Evolutionary conservation across 129 eudicot genomes (phyloP).

Genomic region (Mikania micrantha): DNA sequence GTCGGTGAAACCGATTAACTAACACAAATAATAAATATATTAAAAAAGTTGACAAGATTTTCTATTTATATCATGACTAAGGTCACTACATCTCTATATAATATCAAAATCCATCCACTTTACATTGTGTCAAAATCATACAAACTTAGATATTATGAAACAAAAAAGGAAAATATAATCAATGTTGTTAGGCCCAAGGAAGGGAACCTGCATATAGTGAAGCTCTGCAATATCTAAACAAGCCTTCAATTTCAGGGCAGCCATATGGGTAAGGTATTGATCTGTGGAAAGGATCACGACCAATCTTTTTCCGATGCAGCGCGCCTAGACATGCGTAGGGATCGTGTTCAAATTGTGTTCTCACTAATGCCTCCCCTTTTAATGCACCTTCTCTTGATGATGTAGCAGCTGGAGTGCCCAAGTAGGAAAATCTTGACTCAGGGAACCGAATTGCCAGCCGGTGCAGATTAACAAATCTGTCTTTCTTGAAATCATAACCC

Average conservation of each 20-base stretch:
- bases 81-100: conserved; percentile 12
- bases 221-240: conserved; percentile 70
- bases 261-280: conserved; percentile 89
- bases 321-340: conserved; percentile 77
- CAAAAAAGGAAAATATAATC: background rate
- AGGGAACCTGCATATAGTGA: conserved; percentile 54
- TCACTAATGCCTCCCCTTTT: conserved; percentile 88
- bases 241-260: conserved; percentile 77
- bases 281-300: conserved; percentile 89
- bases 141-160: conserved; percentile 13
- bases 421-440: conserved; percentile 52
- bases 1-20: too few species aligned
- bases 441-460: conserved; percentile 84
- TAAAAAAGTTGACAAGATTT: too few species aligned
- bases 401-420: conserved; percentile 79
- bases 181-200: conserved; percentile 56
- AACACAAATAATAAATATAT: too few species aligned
- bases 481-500: conserved; percentile 88
- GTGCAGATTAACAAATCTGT: conserved; percentile 67
- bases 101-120: conserved; percentile 12
- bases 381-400: conserved; percentile 67
- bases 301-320: conserved; percentile 60
- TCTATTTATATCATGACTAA: background rate
- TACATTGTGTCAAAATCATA: conserved; percentile 9
- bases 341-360: conserved; percentile 72